Conservation (phyloP, 768 basidiomycete species). For the Obba rivulosa region DNA sequence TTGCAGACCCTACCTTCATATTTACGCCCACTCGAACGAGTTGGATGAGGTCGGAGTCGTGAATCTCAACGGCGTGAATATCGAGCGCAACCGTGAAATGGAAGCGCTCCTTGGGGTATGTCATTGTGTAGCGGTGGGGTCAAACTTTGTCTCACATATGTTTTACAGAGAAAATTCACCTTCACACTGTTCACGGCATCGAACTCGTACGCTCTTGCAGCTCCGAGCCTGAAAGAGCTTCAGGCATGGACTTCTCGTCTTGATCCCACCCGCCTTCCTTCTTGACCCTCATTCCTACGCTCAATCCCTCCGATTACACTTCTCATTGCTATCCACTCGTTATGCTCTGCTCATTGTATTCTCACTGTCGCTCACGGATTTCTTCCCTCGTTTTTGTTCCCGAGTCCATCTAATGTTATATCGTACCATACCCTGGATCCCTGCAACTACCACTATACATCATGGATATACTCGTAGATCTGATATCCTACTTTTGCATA, state of each 20-base stretch:
- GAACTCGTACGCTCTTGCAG: conserved; percentile 87
- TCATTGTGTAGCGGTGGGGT: conserved; percentile 13
- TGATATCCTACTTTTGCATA: conserved; percentile 19
- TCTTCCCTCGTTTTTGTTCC: conserved; percentile 3
- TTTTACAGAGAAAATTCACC: conserved; percentile 66
- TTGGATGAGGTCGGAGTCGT: conserved; percentile 79
- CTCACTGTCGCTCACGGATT: neutral
- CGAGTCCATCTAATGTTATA: conserved; percentile 9
- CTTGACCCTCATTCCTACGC: conserved; percentile 8
- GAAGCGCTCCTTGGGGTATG: conserved; percentile 82
- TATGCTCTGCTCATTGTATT: conserved; percentile 15
- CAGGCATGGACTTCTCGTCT: conserved; percentile 81
- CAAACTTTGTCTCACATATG: neutral
- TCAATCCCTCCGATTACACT: neutral
- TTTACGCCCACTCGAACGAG: conserved; percentile 83
- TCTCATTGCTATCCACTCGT: conserved; percentile 9
- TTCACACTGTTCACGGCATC: conserved; percentile 91
- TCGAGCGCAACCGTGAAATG: conserved; percentile 83
- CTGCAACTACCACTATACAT: conserved; percentile 1
- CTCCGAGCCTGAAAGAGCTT: conserved; percentile 76
- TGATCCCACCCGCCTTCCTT: conserved; percentile 62
- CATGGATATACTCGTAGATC: conserved; percentile 14
- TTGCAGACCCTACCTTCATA: conserved; percentile 79
- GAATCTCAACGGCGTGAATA: conserved; percentile 77
- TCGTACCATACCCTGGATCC: conserved; percentile 8